Conservation (phyloP, 2,329 filamentous ascomycete species). For the Nemania serpens region DNA sequence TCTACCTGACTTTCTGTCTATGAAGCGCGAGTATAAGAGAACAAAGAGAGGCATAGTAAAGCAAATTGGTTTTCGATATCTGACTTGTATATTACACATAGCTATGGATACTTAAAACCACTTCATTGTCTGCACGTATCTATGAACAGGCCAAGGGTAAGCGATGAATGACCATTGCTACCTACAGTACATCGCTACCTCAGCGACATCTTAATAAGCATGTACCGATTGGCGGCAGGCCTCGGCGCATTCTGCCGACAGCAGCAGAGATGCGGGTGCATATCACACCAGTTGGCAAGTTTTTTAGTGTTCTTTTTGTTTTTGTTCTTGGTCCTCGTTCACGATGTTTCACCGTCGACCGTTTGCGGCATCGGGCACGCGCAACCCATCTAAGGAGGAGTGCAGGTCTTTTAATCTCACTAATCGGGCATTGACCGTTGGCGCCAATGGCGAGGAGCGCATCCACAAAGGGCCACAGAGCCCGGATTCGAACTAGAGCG, state of each 20-base stretch:
- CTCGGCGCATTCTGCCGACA: slow-evolving; percentile 1
- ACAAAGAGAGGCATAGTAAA: neutral
- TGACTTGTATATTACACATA: too few relatives aligned
- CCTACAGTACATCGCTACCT: too few relatives aligned
- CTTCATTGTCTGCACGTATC: neutral
- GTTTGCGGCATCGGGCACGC: slow-evolving; percentile 14
- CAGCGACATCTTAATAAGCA: neutral
- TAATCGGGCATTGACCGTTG: slow-evolving; percentile 16
- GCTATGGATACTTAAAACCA: neutral
- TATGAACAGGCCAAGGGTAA: neutral
- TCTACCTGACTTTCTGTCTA: too few relatives aligned
- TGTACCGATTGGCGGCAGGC: neutral
- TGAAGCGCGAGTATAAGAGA: neutral
- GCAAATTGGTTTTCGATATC: too few relatives aligned
- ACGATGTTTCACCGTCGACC: slow-evolving; percentile 10
- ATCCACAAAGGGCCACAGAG: slow-evolving; percentile 5
- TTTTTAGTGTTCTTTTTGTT: neutral
- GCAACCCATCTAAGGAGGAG: neutral
- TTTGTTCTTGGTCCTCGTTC: neutral
- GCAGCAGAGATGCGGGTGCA: neutral
- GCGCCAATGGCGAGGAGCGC: slow-evolving; percentile 14
- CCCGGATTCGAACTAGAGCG: slow-evolving; percentile 7
- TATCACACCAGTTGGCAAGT: neutral
- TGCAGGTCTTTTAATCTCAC: neutral
- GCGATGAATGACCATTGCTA: neutral